Percentiles rank a stretch among this genome's conserved stretches.
Conservation (phyloP, 2,329 filamentous ascomycete species). For the Orbilia quercus region DNA sequence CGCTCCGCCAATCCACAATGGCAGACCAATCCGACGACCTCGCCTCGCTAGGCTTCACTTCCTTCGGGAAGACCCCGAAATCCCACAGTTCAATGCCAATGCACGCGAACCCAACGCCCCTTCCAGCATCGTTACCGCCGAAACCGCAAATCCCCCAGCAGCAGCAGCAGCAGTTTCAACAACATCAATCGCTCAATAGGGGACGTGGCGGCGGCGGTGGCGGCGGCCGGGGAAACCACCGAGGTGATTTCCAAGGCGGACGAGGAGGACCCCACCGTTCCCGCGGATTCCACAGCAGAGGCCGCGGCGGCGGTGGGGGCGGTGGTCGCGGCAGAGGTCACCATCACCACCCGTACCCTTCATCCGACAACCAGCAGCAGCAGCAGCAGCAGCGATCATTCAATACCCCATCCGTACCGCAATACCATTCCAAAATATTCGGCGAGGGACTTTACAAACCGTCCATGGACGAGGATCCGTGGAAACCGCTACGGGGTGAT, state of each 20-base stretch:
- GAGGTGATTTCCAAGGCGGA: constrained; percentile 22
- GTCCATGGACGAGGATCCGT: constrained; percentile 49
- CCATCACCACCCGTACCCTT: constrained; percentile 41
- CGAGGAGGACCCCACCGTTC: constrained; percentile 39
- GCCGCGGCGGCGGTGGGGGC: constrained; percentile 4
- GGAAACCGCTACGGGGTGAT: constrained; percentile 9
- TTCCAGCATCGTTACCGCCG: constrained; percentile 21
- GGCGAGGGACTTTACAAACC: constrained; percentile 50
- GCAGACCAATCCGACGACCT: constrained; percentile 33
- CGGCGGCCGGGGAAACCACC: constrained; percentile 6
- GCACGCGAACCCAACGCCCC: constrained; percentile 29
- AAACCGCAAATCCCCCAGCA: constrained; percentile 9
- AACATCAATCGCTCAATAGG: constrained; percentile 3
- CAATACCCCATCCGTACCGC: not conserved
- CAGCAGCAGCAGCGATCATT: constrained; percentile 21
- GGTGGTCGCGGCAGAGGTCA: constrained; percentile 6
- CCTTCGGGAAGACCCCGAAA: constrained; percentile 46
- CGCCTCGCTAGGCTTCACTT: constrained; percentile 48
- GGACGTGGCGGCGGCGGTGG: constrained; percentile 10
- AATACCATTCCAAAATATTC: constrained; percentile 33
- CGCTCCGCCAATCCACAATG: constrained; percentile 16
- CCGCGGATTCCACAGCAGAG: constrained; percentile 19
- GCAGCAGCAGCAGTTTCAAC: not conserved
- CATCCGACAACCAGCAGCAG: not conserved
- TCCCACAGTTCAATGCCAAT: constrained; percentile 32